These are phyloP conservation scores for Xylariaceae sp. DNA, from an alignment of 2,329 filamentous ascomycete genomes.

Conservation along the genomic window DNA sequence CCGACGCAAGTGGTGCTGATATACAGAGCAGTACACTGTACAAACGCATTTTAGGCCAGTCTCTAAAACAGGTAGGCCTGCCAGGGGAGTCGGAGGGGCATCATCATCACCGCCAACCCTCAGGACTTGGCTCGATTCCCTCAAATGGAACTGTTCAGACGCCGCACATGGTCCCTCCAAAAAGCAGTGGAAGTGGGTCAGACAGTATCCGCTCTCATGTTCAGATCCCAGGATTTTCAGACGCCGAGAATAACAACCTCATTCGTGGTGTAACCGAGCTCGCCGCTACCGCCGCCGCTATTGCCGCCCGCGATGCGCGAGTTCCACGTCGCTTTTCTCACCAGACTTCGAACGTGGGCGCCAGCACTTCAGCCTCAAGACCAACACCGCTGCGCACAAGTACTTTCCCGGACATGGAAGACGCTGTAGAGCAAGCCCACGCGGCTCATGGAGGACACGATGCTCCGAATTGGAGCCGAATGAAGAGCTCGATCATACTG, in stretches of 20 bases:
- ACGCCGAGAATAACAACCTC: constrained; percentile 80
- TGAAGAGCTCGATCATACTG: constrained; percentile 88
- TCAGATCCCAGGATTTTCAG: constrained; percentile 73
- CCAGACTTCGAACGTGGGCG: constrained; percentile 35
- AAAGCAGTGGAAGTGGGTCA: constrained; percentile 55
- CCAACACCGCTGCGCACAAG: constrained; percentile 44
- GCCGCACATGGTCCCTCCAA: constrained; percentile 80
- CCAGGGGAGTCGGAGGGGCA: constrained; percentile 54
- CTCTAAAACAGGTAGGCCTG: constrained; percentile 81
- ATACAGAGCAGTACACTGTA: constrained; percentile 90
- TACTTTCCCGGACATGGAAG: constrained; percentile 54
- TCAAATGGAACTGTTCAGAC: constrained; percentile 56
- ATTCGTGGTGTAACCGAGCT: constrained; percentile 91
- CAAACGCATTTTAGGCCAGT: constrained; percentile 91
- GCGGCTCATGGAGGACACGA: constrained; percentile 80
- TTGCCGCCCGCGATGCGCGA: constrained; percentile 79
- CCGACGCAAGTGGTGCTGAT: constrained; percentile 63
- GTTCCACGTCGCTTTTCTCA: constrained; percentile 48
- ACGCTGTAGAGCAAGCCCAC: constrained; percentile 49
- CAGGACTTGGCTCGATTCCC: constrained; percentile 31
- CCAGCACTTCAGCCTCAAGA: constrained; percentile 37
- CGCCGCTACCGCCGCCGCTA: constrained; percentile 86
- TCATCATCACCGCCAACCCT: constrained; percentile 40
- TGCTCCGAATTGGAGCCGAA: constrained; percentile 96
- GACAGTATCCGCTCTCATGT: constrained; percentile 49